Evolutionary conservation across 176 grass and related monocot species (phyloP).

Genomic region (Elymus sibiricus): DNA sequence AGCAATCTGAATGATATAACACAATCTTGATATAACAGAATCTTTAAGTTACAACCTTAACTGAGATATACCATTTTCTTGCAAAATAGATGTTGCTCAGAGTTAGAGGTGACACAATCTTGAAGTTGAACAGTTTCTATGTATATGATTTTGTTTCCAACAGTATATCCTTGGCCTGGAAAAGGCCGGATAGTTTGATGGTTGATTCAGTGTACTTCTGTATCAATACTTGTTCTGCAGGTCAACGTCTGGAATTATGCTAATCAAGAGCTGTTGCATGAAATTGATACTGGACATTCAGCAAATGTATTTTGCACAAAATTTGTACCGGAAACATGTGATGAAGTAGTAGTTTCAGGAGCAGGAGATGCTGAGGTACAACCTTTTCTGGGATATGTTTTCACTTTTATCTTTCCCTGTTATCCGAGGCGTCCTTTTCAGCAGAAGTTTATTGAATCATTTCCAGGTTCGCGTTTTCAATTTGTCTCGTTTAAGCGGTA

Average conservation of each 20-base stretch:
- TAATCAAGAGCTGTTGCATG: constrained; percentile 64
- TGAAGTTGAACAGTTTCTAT: not conserved
- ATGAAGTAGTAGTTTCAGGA: constrained; percentile 86
- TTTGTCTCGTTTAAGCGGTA: constrained; percentile 68
- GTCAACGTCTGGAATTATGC: constrained; percentile 91
- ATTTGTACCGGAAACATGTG: constrained; percentile 87
- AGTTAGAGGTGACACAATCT: not conserved
- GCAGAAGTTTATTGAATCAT: constrained; percentile 34
- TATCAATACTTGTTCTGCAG: constrained; percentile 47
- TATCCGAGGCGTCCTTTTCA: not conserved
- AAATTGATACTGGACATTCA: constrained; percentile 85
- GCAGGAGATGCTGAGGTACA: constrained; percentile 90
- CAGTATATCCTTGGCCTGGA: not conserved
- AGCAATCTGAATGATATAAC: not conserved
- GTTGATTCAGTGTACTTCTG: not conserved
- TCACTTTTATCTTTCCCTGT: not conserved
- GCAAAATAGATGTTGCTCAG: not conserved
- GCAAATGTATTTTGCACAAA: constrained; percentile 94
- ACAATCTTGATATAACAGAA: not conserved
- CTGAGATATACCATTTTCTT: not conserved
- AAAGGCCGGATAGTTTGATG: not conserved
- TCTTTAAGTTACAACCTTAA: too few relatives aligned
- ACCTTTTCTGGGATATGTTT: not conserved
- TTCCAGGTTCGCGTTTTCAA: constrained; percentile 92
- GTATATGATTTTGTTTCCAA: constrained; percentile 18